These are phyloP conservation scores for Rubia tinctorum DNA, from an alignment of 305 asterid species.

Conservation along the genomic window DNA sequence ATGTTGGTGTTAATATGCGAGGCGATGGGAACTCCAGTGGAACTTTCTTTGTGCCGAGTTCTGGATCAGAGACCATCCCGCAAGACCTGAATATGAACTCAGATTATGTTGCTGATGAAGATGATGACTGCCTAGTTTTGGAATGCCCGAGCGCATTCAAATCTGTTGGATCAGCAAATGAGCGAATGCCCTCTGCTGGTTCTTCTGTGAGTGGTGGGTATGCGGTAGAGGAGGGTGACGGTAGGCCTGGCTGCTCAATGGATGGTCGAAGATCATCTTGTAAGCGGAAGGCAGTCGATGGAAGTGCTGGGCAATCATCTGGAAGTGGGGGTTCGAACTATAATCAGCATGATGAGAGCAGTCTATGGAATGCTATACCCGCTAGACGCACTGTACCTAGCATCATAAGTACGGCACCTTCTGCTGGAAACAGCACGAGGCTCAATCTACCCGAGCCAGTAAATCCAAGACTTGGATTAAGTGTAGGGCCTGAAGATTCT, in stretches of 20 bases:
- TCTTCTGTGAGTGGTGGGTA: conserved; percentile 42
- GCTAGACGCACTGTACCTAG: conserved; percentile 30
- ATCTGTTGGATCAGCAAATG: conserved; percentile 40
- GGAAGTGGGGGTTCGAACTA: conserved; percentile 57
- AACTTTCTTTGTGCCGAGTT: conserved; percentile 32
- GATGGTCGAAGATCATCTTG: conserved; percentile 55
- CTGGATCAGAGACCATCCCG: conserved; percentile 35
- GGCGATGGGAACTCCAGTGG: conserved; percentile 27
- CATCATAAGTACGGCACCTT: conserved; percentile 27
- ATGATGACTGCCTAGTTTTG: conserved; percentile 49
- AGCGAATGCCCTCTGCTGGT: conserved; percentile 31
- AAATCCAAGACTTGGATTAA: conserved; percentile 60
- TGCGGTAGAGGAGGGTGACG: conserved; percentile 37
- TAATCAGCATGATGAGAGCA: conserved; percentile 44
- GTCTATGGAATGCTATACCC: conserved; percentile 41
- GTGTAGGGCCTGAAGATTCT: conserved; percentile 49
- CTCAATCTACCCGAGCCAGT: conserved; percentile 41
- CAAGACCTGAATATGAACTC: conserved; percentile 54
- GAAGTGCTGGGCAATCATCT: conserved; percentile 59
- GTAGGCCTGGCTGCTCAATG: conserved; percentile 43
- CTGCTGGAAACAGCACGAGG: conserved; percentile 28
- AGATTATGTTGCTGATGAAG: conserved; percentile 33
- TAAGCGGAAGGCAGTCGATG: conserved; percentile 78
- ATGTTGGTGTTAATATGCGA: conserved; percentile 30
- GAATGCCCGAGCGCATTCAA: conserved; percentile 37